Base-by-base conservation (phyloP, 1,284 basidiomycete species). In the Polyporus tsugae region DNA sequence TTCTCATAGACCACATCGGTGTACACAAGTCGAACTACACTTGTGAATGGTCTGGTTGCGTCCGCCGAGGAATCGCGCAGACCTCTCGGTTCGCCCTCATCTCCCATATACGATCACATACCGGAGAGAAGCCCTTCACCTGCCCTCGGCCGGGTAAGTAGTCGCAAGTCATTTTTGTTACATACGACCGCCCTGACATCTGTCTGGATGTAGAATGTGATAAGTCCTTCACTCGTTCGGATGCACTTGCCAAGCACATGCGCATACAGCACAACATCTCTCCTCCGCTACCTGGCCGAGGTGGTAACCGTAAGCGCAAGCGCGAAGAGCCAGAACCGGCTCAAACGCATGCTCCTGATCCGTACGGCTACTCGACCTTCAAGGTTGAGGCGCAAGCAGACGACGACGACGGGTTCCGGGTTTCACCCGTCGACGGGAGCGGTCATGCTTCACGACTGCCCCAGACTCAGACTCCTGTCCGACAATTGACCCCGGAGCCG, bases 231-330 rank as follows among this genome's bases (percentile, higher is more conserved):
- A 96, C 95, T 5, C 92, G 95, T 41, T 95, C 95, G 0, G 95
- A 97, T 79, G 95, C 95, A 29, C 88, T 96, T 17, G 92, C 92
- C 19, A 97, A 97, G 77, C 95, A 97, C 78, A 93, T 96, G 90
- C 89, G 95, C 22, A 87, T 94, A 17, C 94, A 95, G 76, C 95
- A 97, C 80, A 89, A 91, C 75, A 91, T 93, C 74, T 85, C 84
- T 0, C 91, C 91, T 0, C 90, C 92, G 1, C 84, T 89, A 7
- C 91, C 92, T 1, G 90, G 90, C 5, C 85, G 91, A 33, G 91
- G 91, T 55, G 88, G 90, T 13, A 85, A 87, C 55, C 88, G 91
- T 65, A 92, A 92, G 76, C 87, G 89, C 42, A 83, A 83, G 63
- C 79, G 81, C 17, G 82, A 83, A 29, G 78, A 79, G 35, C 74